Base-by-base conservation (phyloP, 2,329 filamentous ascomycete genomes). In the Colletotrichum tamarilloi region DNA sequence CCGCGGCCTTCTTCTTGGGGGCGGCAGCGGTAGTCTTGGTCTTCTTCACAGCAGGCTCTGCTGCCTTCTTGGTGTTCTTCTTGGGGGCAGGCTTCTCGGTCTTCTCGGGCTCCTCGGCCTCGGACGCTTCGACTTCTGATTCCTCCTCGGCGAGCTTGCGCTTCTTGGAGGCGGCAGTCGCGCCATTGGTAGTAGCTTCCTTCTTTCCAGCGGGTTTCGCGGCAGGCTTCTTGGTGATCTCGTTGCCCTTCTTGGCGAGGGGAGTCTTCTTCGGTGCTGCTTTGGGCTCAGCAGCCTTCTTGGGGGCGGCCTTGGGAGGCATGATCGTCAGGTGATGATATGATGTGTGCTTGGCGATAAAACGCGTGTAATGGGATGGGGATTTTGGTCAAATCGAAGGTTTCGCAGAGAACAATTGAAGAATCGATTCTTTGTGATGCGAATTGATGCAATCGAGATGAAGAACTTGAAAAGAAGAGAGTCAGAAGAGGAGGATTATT, bases 1-100 rank as follows among this genome's bases (percentile, higher is more conserved):
- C 69, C 91, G 84, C 19, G 89, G 89, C 73, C 89, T 75, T 75
- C 70, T 46, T 76, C 67, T 55, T 76, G 12, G 64, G 62, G 28
- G 74, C 60, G 26, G 70, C 68, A 46, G 74, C 71, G 11, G 46
- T 24, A 12, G 72, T 56, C 59, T 74, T 74, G 28, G 68, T 73
- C 57, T 72, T 66, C 63, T 75, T 76, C 32, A 24, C 46, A 22
- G 19, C 46, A n/a, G 65, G 69, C 69, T 77, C 77, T 22, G 77
- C 73, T 12, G 73, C 59, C 49, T 78, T 72, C 82, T 88, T 88
- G 65, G 84, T 78, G 38, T 55, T 28, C 66, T 73, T 73, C 38
- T 49, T 66, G 22, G 56, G 52, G 32, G 55, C 55, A 42, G 69
- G 59, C 53, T 68, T 59, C 19, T 71, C 42, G 19, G 28, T 22